Conservation (phyloP, 164 flowering plant genomes). For the Tinospora cordifolia region DNA sequence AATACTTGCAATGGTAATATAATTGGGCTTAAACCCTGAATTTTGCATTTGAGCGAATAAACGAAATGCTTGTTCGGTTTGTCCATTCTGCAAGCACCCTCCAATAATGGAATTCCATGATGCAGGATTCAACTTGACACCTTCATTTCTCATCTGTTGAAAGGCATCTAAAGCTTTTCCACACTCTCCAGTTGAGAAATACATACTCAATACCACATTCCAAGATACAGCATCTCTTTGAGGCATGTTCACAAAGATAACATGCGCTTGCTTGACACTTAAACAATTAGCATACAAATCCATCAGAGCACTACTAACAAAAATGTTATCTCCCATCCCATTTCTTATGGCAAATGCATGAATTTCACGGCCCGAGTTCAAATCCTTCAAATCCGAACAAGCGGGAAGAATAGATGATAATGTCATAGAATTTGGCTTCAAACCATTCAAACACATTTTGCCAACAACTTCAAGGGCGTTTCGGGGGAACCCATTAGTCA, state of each 20-base stretch:
- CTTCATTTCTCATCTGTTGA: constrained; percentile 31
- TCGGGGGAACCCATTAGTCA: constrained; percentile 30
- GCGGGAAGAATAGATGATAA: constrained; percentile 47
- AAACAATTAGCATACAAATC: constrained; percentile 51
- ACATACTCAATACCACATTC: constrained; percentile 43
- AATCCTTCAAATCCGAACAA: constrained; percentile 33
- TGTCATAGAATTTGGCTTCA: constrained; percentile 40
- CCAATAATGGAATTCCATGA: constrained; percentile 54
- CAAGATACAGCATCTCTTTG: constrained; percentile 40
- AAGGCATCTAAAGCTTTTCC: constrained; percentile 38
- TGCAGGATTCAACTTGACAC: constrained; percentile 25
- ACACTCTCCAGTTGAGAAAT: constrained; percentile 37
- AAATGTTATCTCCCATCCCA: constrained; percentile 39
- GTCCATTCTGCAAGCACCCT: constrained; percentile 49
- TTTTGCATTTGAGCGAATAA: constrained; percentile 35
- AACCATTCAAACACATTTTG: constrained; percentile 43
- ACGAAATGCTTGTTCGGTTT: constrained; percentile 28
- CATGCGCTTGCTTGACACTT: constrained; percentile 30
- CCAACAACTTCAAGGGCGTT: constrained; percentile 35
- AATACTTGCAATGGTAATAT: constrained; percentile 37
- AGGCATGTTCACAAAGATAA: constrained; percentile 37
- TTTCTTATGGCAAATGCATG: constrained; percentile 46
- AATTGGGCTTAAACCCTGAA: constrained; percentile 41
- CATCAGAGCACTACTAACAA: constrained; percentile 47
- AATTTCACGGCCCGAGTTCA: constrained; percentile 39